These are phyloP conservation scores for Smittium mucronatum DNA, from an alignment of 371 early-diverging fungal genomes.

Conservation along the genomic window DNA sequence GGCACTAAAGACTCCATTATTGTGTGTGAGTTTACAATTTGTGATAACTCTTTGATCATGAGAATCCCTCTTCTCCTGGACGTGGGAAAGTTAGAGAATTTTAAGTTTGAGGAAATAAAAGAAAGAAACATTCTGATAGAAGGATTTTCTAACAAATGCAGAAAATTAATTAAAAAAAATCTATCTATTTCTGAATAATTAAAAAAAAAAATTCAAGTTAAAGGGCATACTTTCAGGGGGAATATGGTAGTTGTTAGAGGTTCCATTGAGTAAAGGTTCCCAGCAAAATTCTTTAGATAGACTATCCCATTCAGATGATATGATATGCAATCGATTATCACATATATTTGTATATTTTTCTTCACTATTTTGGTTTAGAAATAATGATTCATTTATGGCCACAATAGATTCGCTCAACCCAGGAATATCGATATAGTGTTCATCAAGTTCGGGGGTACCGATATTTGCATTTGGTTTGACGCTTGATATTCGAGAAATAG, in stretches of 20 bases:
- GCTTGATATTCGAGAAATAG: neutral
- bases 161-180: neutral
- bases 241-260: neutral
- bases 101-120: neutral
- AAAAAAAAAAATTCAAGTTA: too few species aligned
- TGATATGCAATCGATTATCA: neutral
- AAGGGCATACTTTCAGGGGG: neutral
- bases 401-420: neutral
- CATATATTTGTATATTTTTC: neutral
- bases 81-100: neutral
- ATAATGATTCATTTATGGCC: neutral
- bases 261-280: neutral
- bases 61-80: conserved; percentile 1
- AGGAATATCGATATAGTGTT: neutral
- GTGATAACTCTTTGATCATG: conserved; percentile 3
- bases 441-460: neutral
- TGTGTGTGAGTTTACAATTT: neutral
- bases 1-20: conserved; percentile 1
- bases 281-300: neutral
- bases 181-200: neutral
- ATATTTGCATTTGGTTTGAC: neutral
- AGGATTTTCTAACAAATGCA: neutral
- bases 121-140: neutral
- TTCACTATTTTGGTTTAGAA: neutral
- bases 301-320: neutral